A percentile compares a stretch with the other conserved stretches of the same genome.
These are phyloP conservation scores for Porpolomopsis calyptriformis DNA, from an alignment of 768 basidiomycete species.

Conservation along the genomic window DNA sequence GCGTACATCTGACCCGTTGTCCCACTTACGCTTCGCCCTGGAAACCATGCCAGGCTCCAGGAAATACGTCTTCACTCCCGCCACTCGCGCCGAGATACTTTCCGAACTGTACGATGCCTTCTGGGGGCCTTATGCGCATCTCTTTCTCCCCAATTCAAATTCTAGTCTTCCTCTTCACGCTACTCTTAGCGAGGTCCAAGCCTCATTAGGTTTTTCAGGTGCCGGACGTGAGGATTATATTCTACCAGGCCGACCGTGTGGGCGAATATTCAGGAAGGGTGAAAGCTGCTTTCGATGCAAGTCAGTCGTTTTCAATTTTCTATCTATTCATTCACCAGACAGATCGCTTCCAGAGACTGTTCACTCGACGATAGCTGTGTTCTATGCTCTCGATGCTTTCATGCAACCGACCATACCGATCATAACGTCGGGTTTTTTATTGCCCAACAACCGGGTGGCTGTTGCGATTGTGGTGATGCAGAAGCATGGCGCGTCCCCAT, in stretches of 20 bases:
- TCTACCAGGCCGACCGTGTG: constrained; percentile 66
- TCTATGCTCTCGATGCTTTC: constrained; percentile 83
- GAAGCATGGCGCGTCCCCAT: constrained; percentile 74
- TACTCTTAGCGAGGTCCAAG: constrained; percentile 63
- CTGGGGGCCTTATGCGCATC: constrained; percentile 64
- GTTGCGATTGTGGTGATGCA: constrained; percentile 90
- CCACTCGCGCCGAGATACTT: constrained; percentile 72
- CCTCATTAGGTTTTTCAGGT: constrained; percentile 42
- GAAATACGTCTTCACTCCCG: constrained; percentile 66
- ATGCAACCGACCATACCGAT: constrained; percentile 70
- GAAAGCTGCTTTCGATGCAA: constrained; percentile 93
- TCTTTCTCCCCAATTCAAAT: constrained; percentile 61
- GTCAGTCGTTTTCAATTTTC: constrained; percentile 37
- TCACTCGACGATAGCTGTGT: constrained; percentile 84
- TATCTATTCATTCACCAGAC: constrained; percentile 3
- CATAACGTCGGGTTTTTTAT: constrained; percentile 94
- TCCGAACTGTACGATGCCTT: constrained; percentile 72
- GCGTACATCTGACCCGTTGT: constrained; percentile 49
- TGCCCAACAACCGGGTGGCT: constrained; percentile 82
- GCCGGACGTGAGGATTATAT: constrained; percentile 50
- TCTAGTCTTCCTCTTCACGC: constrained; percentile 51
- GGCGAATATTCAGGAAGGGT: constrained; percentile 80
- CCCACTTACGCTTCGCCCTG: constrained; percentile 63
- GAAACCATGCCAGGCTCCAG: constrained; percentile 74
- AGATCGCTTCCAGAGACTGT: constrained; percentile 58